Evolutionary conservation across 257 asterid genomes (phyloP), one percentile per base, ranked within the genome.

Genomic region (Fraxinus quadrangulata): DNA sequence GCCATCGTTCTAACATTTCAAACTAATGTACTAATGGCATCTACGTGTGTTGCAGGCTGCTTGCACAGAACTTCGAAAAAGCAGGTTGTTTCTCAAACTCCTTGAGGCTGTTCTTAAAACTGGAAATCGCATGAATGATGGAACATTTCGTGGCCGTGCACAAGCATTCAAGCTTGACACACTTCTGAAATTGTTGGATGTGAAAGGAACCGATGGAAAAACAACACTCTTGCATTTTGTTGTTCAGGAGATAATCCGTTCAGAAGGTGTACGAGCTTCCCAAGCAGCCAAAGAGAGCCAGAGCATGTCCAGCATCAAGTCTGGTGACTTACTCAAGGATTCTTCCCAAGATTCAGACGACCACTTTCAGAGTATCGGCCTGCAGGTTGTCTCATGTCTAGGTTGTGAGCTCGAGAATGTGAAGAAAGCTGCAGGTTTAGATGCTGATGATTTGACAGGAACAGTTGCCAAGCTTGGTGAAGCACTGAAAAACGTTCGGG

Each of bases 51-150:
- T 77, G 72, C 82, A 91, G 97, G 93, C 88, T 72, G 97, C 95
- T 26, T 89, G 91, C 78, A 77, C 78, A 23, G 93, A 90, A 79
- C 74, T 90, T 77, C 83, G 87, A 47, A 91, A 87, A 74, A 88
- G 89, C 82, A 83, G 92, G 70, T 36, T 91, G 77, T 91, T 91
- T 71, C 87, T 90, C 82, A 91, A 91, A 80, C 95, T 91, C 70
- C 95, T 91, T 1, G 97, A 91, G 73, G 97, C 97, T 39, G 97
- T 91, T 74, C 89, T 91, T 1, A 87, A 88, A 87, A 87, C 97
- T 0, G 97, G 97, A 37, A 91, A 91, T 67, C 92, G 93, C 77
- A 91, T 91, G 97, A 91, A 90, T 23, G 86, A 82, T 8, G 97
- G 97, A 19, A 91, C 97, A 19, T 87, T 80, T 81, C 92, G 95